A percentile compares a stretch with the other conserved stretches of the same genome.
These are phyloP conservation scores for Raddia distichophylla DNA, from an alignment of 176 grass and related monocot species.

Conservation along the genomic window DNA sequence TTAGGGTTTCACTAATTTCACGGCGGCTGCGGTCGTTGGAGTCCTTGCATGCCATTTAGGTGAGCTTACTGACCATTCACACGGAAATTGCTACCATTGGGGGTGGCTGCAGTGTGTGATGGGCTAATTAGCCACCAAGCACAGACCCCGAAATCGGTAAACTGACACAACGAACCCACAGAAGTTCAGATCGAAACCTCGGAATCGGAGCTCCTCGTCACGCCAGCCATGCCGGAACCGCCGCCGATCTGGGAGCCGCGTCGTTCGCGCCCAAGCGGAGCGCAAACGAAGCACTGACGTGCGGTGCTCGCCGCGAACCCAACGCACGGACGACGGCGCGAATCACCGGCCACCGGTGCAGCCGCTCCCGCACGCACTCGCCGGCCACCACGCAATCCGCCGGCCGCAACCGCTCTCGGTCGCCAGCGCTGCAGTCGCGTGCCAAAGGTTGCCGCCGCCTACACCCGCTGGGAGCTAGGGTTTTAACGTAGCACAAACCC, in stretches of 20 bases:
- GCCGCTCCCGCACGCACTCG: background rate
- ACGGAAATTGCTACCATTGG: too few relatives aligned
- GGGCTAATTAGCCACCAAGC: slow-evolving; percentile 67
- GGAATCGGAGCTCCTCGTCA: background rate
- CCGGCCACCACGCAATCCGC: background rate
- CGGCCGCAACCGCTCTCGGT: background rate
- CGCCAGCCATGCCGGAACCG: background rate
- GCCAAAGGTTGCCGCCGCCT: background rate
- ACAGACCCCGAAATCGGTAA: background rate
- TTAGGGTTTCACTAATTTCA: slow-evolving; percentile 39
- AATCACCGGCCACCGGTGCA: background rate
- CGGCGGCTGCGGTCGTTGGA: background rate
- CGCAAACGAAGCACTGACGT: background rate
- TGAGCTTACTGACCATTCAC: too few relatives aligned
- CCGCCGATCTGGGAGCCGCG: background rate
- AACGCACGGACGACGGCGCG: background rate
- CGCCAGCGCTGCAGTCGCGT: background rate
- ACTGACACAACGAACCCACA: background rate
- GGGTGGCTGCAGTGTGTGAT: slow-evolving; percentile 41
- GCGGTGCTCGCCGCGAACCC: background rate
- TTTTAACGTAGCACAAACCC: background rate
- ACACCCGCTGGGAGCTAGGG: background rate
- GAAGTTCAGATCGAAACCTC: background rate
- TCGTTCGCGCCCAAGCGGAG: background rate
- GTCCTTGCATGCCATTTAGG: background rate